These are phyloP conservation scores for Xylaria bambusicola DNA, from an alignment of 495 filamentous ascomycete genomes.

Conservation along the genomic window DNA sequence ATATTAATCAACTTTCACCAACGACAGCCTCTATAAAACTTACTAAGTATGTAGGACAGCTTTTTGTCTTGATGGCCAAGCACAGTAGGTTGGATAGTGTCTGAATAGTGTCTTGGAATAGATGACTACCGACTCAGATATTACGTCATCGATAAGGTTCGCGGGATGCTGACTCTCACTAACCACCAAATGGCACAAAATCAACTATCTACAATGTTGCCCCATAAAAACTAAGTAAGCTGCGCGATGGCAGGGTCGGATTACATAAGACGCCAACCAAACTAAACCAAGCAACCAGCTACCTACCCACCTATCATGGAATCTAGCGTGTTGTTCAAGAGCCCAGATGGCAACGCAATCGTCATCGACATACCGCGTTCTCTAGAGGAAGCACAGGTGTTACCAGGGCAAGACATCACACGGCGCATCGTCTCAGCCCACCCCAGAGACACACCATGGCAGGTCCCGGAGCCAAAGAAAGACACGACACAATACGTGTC, in stretches of 20 bases:
- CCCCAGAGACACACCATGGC: constrained; percentile 42
- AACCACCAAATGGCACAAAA: not conserved
- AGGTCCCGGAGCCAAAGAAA: constrained; percentile 47
- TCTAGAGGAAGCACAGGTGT: constrained; percentile 48
- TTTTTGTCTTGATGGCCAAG: no score
- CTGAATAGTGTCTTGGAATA: not conserved
- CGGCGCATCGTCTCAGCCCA: constrained; percentile 39
- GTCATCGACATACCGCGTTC: constrained; percentile 50
- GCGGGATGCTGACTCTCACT: not conserved
- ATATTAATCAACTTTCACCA: no score
- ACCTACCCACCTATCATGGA: constrained; percentile 9
- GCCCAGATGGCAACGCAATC: constrained; percentile 34
- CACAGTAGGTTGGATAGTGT: no score
- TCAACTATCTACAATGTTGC: no score
- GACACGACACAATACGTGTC: constrained; percentile 12
- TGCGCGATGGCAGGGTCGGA: no score
- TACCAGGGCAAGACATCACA: constrained; percentile 27
- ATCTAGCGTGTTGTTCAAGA: constrained; percentile 47
- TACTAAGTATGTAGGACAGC: no score
- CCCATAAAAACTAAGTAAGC: constrained; percentile 2
- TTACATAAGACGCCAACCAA: no score
- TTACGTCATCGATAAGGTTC: not conserved
- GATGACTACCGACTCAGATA: no score
- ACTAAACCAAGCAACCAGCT: no score
- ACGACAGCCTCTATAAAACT: no score